These are phyloP conservation scores for Amauroascus verrucosus DNA, from an alignment of 2,329 filamentous ascomycete genomes.

Conservation along the genomic window DNA sequence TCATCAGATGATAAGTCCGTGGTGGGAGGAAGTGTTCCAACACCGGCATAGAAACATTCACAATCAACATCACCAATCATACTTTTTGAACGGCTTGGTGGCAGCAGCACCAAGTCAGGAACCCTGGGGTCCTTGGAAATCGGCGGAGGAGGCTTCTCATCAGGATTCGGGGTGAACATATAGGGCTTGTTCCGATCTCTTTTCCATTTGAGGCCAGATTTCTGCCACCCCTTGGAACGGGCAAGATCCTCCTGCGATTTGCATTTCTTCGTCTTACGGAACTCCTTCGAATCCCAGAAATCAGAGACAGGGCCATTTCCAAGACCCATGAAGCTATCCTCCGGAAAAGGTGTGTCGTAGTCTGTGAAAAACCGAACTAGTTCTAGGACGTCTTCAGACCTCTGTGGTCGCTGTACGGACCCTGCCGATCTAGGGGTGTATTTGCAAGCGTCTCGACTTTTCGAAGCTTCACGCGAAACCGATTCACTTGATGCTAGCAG, in stretches of 20 bases:
- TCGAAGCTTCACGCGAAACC: neutral
- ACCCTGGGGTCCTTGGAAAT: conserved; percentile 7
- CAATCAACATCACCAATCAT: conserved; percentile 13
- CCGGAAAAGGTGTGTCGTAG: conserved; percentile 19
- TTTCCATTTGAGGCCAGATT: conserved; percentile 6
- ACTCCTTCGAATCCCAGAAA: neutral
- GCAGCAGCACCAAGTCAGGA: neutral
- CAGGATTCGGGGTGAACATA: neutral
- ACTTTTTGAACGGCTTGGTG: conserved; percentile 5
- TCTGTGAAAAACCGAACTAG: conserved; percentile 31
- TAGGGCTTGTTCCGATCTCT: conserved; percentile 1
- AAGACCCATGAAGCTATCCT: conserved; percentile 5
- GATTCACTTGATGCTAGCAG: neutral
- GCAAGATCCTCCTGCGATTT: conserved; percentile 7
- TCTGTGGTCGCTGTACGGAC: conserved; percentile 23
- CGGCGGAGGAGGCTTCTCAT: conserved; percentile 4
- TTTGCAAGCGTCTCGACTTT: conserved; percentile 6
- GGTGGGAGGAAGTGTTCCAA: conserved; percentile 14
- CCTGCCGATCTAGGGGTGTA: conserved; percentile 25
- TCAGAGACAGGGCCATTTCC: conserved; percentile 2
- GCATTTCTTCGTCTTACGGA: conserved; percentile 4
- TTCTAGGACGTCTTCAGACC: conserved; percentile 28
- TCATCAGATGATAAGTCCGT: conserved; percentile 7
- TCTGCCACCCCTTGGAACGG: conserved; percentile 1
- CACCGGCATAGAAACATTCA: conserved; percentile 13